Conservation (phyloP, 345 rosid species). For the Ceriops zippeliana region DNA sequence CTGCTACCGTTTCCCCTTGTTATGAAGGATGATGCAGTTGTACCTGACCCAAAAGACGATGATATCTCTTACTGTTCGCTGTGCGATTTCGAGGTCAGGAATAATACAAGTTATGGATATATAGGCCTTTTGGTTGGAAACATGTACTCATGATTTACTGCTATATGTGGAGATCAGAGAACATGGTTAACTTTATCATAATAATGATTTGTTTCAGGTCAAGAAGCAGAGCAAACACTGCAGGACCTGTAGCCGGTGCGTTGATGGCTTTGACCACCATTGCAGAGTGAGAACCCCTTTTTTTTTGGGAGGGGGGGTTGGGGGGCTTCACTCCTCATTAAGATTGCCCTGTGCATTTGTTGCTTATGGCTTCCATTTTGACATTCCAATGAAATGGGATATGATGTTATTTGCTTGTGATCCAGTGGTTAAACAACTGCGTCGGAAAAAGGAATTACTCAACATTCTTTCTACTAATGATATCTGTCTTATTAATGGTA, state of each 20-base stretch:
- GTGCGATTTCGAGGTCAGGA: constrained; percentile 76
- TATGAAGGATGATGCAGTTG: constrained; percentile 63
- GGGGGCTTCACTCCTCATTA: neutral
- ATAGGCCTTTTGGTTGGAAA: neutral
- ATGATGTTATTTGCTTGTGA: constrained; percentile 9
- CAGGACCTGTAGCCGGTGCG: constrained; percentile 88
- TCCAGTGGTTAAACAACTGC: constrained; percentile 95
- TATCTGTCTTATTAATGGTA: constrained; percentile 78
- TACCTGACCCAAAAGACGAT: constrained; percentile 67
- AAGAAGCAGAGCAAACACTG: constrained; percentile 95
- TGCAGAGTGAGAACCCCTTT: constrained; percentile 58
- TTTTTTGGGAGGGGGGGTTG: neutral
- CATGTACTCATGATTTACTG: neutral
- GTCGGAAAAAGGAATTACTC: constrained; percentile 92
- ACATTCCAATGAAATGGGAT: neutral
- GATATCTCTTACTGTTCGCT: constrained; percentile 80
- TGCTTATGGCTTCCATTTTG: neutral
- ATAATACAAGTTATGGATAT: neutral
- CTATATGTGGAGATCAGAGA: neutral
- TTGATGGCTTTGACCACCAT: constrained; percentile 98
- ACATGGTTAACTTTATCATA: neutral
- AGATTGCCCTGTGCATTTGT: neutral
- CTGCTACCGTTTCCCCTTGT: constrained; percentile 86
- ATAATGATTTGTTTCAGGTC: constrained; percentile 42
- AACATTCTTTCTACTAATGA: constrained; percentile 78